Conservation (phyloP, 2,329 filamentous ascomycete species). For the Metarhizium sp. region DNA sequence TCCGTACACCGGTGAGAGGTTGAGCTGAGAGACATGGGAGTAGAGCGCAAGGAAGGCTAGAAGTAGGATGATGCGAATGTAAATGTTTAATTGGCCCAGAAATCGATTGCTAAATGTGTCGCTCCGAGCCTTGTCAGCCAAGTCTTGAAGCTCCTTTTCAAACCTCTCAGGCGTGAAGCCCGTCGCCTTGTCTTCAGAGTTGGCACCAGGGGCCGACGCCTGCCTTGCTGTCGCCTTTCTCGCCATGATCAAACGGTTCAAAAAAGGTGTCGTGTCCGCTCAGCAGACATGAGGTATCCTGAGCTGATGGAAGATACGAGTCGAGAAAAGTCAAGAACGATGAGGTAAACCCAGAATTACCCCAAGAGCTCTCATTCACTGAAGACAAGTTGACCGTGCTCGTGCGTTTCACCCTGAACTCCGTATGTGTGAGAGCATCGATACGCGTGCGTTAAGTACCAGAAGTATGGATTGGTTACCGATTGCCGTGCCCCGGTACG, state of each 20-base stretch:
- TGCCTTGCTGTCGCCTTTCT: not conserved
- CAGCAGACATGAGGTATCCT: not conserved
- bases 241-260: not conserved
- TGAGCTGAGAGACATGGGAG: conserved; percentile 63
- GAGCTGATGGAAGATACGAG: not conserved
- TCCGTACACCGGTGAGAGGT: conserved; percentile 81
- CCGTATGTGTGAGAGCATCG: no score
- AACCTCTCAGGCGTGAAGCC: conserved; percentile 41
- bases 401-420: not conserved
- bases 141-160: conserved; percentile 41
- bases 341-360: not conserved
- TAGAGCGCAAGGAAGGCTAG: conserved; percentile 41
- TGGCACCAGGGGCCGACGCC: not conserved
- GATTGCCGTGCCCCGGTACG: no score
- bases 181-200: conserved; percentile 11
- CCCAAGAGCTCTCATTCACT: not conserved
- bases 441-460: no score
- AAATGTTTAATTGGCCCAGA: conserved; percentile 28
- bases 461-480: no score
- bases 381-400: not conserved
- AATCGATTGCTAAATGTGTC: conserved; percentile 23
- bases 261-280: not conserved
- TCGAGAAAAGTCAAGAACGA: not conserved
- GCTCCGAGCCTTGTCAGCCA: conserved; percentile 33
- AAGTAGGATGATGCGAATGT: conserved; percentile 21